Conservation (phyloP, 805 yeast genomes). For the Geotrichum ghanense region DNA sequence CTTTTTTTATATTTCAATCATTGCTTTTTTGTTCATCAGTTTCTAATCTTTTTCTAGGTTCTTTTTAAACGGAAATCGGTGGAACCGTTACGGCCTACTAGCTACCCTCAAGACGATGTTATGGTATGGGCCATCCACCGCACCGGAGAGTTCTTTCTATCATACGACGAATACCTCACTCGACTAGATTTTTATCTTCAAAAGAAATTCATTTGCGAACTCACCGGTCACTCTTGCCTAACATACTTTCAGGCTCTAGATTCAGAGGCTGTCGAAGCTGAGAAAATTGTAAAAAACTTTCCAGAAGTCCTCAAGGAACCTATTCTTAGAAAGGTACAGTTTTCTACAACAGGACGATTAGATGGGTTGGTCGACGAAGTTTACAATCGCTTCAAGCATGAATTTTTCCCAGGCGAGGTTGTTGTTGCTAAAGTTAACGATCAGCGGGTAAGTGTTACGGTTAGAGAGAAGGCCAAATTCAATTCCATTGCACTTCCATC, state of each 20-base stretch:
- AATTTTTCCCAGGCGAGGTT: constrained; percentile 85
- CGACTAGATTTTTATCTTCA: constrained; percentile 29
- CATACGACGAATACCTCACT: constrained; percentile 55
- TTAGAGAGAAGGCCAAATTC: constrained; percentile 79
- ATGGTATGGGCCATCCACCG: constrained; percentile 74
- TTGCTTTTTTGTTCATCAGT: background rate
- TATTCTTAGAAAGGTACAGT: constrained; percentile 73
- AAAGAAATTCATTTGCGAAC: constrained; percentile 86
- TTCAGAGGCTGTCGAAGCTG: constrained; percentile 44
- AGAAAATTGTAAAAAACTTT: constrained; percentile 61
- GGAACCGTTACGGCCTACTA: constrained; percentile 17
- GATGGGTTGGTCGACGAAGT: constrained; percentile 85
- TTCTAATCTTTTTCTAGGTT: constrained; percentile 18
- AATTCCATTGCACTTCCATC: constrained; percentile 21
- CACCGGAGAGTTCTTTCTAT: constrained; percentile 80
- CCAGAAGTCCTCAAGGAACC: constrained; percentile 92
- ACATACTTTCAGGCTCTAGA: constrained; percentile 83
- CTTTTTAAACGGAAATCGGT: constrained; percentile 29
- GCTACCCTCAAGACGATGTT: constrained; percentile 25
- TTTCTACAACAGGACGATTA: constrained; percentile 67
- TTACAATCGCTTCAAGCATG: constrained; percentile 62
- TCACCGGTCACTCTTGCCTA: constrained; percentile 85
- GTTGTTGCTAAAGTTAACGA: constrained; percentile 46
- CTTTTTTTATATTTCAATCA: too few species aligned
- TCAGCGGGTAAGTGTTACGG: constrained; percentile 42